These are phyloP conservation scores for Schoenoplectus triqueter DNA, from an alignment of 202 grass and related monocot genomes.

Conservation along the genomic window DNA sequence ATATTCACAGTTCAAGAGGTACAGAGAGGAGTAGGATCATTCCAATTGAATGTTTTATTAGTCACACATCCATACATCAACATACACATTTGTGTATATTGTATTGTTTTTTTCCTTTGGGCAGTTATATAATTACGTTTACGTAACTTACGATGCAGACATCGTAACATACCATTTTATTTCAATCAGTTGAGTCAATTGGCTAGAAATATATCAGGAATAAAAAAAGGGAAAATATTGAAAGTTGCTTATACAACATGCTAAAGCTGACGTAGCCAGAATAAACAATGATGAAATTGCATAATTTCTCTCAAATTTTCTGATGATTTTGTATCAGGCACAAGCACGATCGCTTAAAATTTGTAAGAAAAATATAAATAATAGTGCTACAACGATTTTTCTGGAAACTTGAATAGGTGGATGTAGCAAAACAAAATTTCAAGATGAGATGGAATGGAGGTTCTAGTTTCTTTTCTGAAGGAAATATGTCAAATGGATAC, in stretches of 20 bases:
- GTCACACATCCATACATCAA: background rate
- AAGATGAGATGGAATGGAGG: background rate
- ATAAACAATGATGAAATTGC: background rate
- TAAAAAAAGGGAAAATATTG: no score
- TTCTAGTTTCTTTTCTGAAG: no score
- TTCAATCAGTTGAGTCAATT: background rate
- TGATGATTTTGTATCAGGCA: background rate
- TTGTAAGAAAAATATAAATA: background rate
- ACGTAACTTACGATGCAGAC: background rate
- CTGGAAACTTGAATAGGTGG: background rate
- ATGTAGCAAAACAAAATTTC: background rate
- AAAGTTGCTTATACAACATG: no score
- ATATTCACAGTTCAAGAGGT: background rate
- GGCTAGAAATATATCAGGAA: no score
- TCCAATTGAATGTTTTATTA: background rate
- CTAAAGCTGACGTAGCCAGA: no score
- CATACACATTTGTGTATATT: background rate
- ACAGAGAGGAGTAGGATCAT: no score
- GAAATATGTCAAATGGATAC: no score
- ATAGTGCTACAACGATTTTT: background rate
- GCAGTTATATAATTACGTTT: background rate
- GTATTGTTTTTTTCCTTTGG: background rate
- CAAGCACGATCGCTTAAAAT: background rate
- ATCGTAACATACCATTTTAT: background rate
- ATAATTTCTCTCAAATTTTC: background rate